A percentile compares a stretch with the other conserved stretches of the same genome.
phyloP scores from a whole-genome alignment of 2,329 filamentous ascomycete genomes.

The Fusarium pseudograminearum region DNA sequence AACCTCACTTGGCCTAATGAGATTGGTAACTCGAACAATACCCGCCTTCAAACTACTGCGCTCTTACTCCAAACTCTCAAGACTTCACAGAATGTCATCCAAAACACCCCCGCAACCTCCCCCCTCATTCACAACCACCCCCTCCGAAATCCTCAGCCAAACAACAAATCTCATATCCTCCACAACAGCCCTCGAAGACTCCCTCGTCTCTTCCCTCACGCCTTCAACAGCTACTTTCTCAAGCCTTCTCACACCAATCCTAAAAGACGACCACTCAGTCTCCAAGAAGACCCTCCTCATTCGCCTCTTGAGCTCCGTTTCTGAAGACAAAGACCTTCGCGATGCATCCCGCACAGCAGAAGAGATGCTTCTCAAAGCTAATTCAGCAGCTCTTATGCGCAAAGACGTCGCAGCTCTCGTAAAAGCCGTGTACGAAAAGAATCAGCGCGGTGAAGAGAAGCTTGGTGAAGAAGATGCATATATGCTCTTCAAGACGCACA shows the following conservation, averaged over 20 bases:
- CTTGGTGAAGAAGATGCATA: slow-evolving; percentile 42
- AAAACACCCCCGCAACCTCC: slow-evolving; percentile 41
- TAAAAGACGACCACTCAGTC: slow-evolving; percentile 40
- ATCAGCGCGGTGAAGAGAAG: slow-evolving; percentile 20
- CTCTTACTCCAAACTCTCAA: rapidly evolving
- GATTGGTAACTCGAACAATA: not conserved
- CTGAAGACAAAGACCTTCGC: slow-evolving; percentile 40
- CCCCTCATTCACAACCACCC: slow-evolving; percentile 35
- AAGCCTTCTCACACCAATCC: slow-evolving; percentile 38
- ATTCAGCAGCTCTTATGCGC: slow-evolving; percentile 40
- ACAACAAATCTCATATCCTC: slow-evolving; percentile 52
- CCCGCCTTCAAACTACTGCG: not conserved
- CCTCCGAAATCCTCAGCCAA: slow-evolving; percentile 29
- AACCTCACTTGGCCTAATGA: slow-evolving; percentile 11
- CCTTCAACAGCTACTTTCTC: slow-evolving; percentile 40
- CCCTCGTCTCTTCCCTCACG: slow-evolving; percentile 34
- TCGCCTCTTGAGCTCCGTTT: slow-evolving; percentile 46
- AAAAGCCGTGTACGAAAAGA: slow-evolving; percentile 36
- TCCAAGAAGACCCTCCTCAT: slow-evolving; percentile 33
- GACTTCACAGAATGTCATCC: slow-evolving; percentile 12
- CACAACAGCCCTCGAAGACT: slow-evolving; percentile 39
- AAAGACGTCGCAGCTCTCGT: slow-evolving; percentile 45
- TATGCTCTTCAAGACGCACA: slow-evolving; percentile 44
- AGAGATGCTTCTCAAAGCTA: slow-evolving; percentile 37
- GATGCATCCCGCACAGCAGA: slow-evolving; percentile 47